Evolutionary conservation across 495 filamentous ascomycete species (phyloP), one percentile per base, ranked within the genome.

Genomic region (Aspergillus ostianus): DNA sequence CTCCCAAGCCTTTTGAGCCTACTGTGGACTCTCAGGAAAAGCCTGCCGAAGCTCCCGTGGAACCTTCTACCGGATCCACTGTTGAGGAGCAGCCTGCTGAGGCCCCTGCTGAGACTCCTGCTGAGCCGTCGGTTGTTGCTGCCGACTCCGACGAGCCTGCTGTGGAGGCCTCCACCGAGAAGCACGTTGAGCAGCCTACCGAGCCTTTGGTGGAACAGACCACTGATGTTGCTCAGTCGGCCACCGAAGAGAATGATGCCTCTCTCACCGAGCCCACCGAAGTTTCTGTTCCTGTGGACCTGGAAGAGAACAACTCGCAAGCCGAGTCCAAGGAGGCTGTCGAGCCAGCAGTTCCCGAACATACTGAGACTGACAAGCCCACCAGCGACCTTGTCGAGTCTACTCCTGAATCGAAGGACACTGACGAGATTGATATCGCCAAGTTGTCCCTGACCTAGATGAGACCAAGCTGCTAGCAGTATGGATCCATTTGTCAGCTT

Each of bases 341-440:
- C 30, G 50, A 53, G 8, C 15, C 57, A 1, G 32, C 26, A 36
- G 51, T 53, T 29, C 26, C 46, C 46, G 55, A 48, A 32, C 44
- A 59, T 13, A 47, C 30, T 6, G 30, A 21, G 20, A 20, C 21
- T 6, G 56, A 58, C 44, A 59, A 51, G 17, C 8, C 36, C 36
- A 12, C 13, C 12, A 17, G 36, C 4, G 36, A 41, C 12, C 36
- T 41, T 15, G 10, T 4, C 36, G 36, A 41, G 10, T 17, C 32
- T 51, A 20, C 21, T 9, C 36, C 59, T 10, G 48, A 70, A 53
- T 51, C 64, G 10, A 55, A 63, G 47, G 65, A 66, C 17, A 62
- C 65, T 45, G 70, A 70, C 36, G 61, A 41, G 36, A 41, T 74
- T 59, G 72, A 75, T 53, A 67, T 73, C 53, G 65, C 58, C 49